These are phyloP conservation scores for Trichoderma koningiopsis DNA, from an alignment of 2,329 filamentous ascomycete genomes.

Conservation along the genomic window DNA sequence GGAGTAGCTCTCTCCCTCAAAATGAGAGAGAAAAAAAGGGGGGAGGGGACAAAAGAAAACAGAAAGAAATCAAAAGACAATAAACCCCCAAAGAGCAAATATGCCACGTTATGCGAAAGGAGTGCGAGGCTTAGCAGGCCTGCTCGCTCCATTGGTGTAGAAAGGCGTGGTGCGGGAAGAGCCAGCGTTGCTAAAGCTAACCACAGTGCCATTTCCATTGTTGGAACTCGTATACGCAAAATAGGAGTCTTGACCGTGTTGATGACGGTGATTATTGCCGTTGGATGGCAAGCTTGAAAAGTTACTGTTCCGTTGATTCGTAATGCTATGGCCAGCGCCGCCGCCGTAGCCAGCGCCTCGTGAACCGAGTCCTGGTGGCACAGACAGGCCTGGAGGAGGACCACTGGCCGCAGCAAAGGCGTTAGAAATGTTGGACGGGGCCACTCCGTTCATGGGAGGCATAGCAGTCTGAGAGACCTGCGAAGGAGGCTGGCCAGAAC, in stretches of 20 bases:
- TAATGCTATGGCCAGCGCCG: conserved; percentile 21
- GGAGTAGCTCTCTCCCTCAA: neutral
- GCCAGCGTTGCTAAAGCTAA: neutral
- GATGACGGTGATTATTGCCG: neutral
- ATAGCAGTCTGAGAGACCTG: conserved; percentile 46
- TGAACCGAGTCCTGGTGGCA: conserved; percentile 68
- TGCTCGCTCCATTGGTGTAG: neutral
- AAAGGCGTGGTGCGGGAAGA: neutral
- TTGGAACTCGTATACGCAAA: neutral
- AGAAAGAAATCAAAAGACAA: neutral
- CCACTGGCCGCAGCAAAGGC: conserved; percentile 70
- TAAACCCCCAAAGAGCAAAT: neutral
- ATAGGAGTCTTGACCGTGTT: neutral
- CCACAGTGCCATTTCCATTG: neutral
- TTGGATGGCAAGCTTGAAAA: neutral
- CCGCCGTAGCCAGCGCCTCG: conserved; percentile 34
- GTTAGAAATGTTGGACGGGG: conserved; percentile 52
- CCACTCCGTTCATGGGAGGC: conserved; percentile 61
- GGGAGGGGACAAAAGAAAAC: neutral
- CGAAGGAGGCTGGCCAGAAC: conserved; percentile 65
- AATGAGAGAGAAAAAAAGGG: neutral
- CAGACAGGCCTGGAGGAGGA: conserved; percentile 78
- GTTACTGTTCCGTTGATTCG: neutral
- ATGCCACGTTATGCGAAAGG: neutral
- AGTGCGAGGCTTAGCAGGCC: neutral